phyloP scores from a whole-genome alignment of 306 rosid genomes.

The Cucumis melo region DNA sequence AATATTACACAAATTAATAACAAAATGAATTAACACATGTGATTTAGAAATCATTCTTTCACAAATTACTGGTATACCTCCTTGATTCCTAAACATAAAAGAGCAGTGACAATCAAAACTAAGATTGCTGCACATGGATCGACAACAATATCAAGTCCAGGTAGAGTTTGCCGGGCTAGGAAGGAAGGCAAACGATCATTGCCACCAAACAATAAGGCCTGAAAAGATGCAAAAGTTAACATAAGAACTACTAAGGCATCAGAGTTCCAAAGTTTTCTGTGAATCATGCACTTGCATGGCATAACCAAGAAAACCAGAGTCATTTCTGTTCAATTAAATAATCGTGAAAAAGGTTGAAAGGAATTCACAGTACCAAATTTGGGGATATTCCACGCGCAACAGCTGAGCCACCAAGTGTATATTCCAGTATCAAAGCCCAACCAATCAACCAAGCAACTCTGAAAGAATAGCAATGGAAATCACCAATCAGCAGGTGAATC shows the following conservation, averaged over 20 bases:
- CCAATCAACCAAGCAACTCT: slow-evolving; percentile 97
- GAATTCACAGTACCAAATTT: slow-evolving; percentile 43
- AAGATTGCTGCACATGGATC: slow-evolving; percentile 90
- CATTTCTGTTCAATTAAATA: neutral
- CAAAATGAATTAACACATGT: neutral
- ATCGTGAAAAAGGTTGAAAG: neutral
- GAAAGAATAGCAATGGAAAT: slow-evolving; percentile 11
- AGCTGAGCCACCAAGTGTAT: slow-evolving; percentile 74
- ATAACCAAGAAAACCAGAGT: neutral
- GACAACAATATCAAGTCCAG: slow-evolving; percentile 48
- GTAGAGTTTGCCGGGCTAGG: slow-evolving; percentile 58
- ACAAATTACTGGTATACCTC: slow-evolving; percentile 36
- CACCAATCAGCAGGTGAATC: neutral
- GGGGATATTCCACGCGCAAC: slow-evolving; percentile 95
- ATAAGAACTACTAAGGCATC: neutral
- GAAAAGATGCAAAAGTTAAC: neutral
- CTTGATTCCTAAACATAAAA: slow-evolving; percentile 76
- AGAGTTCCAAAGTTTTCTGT: neutral
- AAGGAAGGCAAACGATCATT: slow-evolving; percentile 50
- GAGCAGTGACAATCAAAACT: slow-evolving; percentile 61
- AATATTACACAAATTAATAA: neutral
- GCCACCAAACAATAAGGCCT: slow-evolving; percentile 87
- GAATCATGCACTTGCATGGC: neutral
- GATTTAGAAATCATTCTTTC: neutral
- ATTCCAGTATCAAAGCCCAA: slow-evolving; percentile 82